phyloP scores from a whole-genome alignment of 176 grass and related monocot genomes.

The Juncus inflexus region DNA sequence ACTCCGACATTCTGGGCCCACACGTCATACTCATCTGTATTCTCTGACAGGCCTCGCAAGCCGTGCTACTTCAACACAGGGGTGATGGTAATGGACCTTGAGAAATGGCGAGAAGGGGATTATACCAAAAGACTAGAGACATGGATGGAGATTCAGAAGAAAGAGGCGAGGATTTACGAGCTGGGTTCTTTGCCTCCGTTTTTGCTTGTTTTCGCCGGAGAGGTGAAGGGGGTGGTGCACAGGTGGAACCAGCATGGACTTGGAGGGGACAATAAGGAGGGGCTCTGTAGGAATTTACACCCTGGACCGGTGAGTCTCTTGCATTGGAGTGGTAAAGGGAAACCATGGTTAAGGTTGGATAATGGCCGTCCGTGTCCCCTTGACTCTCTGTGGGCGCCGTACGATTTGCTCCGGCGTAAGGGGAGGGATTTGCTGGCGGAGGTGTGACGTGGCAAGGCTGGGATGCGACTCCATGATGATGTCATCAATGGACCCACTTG shows the following conservation, averaged over 20 bases:
- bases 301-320: slow-evolving; percentile 85
- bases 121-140: slow-evolving; percentile 79
- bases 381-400: slow-evolving; percentile 83
- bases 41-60: slow-evolving; percentile 42
- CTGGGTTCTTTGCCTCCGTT: slow-evolving; percentile 85
- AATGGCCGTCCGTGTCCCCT: slow-evolving; percentile 68
- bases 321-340: slow-evolving; percentile 98
- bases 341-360: slow-evolving; percentile 91
- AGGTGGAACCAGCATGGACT: slow-evolving; percentile 99
- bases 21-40: slow-evolving; percentile 41
- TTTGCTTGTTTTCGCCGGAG: slow-evolving; percentile 82
- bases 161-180: slow-evolving; percentile 89
- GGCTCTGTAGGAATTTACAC: slow-evolving; percentile 80
- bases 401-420: slow-evolving; percentile 65
- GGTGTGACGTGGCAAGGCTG: slow-evolving; percentile 24
- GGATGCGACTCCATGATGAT: slow-evolving; percentile 14
- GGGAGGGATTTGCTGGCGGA: slow-evolving; percentile 32
- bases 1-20: slow-evolving; percentile 76
- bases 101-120: slow-evolving; percentile 56
- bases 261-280: slow-evolving; percentile 84
- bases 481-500: slow-evolving; percentile 25
- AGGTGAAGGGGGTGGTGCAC: slow-evolving; percentile 89
- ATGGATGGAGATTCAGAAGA: slow-evolving; percentile 99
- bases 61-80: slow-evolving; percentile 99
- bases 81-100: slow-evolving; percentile 96